Conservation (phyloP, 179 eudicot genomes). For the Camellia oleifera region DNA sequence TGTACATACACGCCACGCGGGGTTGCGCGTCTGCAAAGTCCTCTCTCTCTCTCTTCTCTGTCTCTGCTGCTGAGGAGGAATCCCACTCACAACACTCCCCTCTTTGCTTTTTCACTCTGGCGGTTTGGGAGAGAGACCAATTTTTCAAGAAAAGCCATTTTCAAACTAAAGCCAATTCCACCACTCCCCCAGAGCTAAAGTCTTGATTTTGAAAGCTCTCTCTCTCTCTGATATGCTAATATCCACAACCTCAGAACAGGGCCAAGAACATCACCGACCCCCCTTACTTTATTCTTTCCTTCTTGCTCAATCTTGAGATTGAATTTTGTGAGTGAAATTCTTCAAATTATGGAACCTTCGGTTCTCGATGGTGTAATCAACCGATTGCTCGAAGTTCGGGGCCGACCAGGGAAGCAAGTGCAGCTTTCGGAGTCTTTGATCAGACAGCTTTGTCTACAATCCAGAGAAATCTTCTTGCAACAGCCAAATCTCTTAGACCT, state of each 20-base stretch:
- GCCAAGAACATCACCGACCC: constrained; percentile 1
- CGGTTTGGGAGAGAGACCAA: neutral
- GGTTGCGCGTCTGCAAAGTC: neutral
- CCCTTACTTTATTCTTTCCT: constrained; percentile 5
- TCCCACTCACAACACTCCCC: neutral
- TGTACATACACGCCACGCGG: no score
- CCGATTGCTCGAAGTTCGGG: constrained; percentile 61
- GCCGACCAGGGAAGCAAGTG: constrained; percentile 64
- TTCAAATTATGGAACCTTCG: constrained; percentile 23
- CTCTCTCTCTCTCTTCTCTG: neutral
- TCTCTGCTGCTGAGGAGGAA: neutral
- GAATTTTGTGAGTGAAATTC: neutral
- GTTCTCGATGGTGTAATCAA: constrained; percentile 57
- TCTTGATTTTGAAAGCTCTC: neutral
- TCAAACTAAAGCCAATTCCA: neutral
- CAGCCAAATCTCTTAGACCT: constrained; percentile 66
- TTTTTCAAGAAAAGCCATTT: constrained; percentile 1
- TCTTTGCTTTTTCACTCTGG: neutral
- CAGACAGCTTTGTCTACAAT: constrained; percentile 50
- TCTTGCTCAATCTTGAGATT: neutral
- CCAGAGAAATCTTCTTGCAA: constrained; percentile 40
- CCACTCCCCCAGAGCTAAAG: neutral
- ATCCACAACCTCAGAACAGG: neutral
- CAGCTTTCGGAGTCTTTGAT: constrained; percentile 66
- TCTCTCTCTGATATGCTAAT: neutral